Percentiles rank a stretch among this genome's conserved stretches.
phyloP scores from a whole-genome alignment of 2,329 filamentous ascomycete species.

The Meredithiella fracta region DNA sequence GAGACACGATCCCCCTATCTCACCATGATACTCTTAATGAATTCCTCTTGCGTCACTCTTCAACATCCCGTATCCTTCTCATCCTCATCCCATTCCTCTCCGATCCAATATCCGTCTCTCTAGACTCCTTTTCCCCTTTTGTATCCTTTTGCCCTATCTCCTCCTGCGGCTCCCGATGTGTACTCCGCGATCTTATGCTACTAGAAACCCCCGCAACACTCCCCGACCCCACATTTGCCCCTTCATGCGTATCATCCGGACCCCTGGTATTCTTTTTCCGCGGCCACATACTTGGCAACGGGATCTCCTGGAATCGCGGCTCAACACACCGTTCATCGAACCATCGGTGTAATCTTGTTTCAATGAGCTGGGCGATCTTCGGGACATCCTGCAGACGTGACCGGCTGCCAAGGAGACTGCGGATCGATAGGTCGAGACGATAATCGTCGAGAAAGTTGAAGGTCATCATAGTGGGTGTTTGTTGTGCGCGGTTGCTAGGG shows the following conservation, averaged over 20 bases:
- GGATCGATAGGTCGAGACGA: conserved; percentile 64
- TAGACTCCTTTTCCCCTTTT: conserved; percentile 34
- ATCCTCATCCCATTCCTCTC: conserved; percentile 22
- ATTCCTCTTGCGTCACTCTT: conserved; percentile 15
- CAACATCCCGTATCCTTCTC: conserved; percentile 23
- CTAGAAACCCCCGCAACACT: conserved; percentile 27
- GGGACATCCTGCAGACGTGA: conserved; percentile 70
- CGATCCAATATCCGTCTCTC: conserved; percentile 16
- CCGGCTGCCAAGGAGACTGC: conserved; percentile 64
- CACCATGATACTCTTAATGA: not conserved
- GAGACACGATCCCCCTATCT: not conserved
- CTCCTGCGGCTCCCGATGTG: conserved; percentile 2
- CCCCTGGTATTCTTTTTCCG: conserved; percentile 69
- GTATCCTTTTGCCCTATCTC: conserved; percentile 20
- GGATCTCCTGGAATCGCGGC: conserved; percentile 74
- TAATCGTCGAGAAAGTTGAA: conserved; percentile 92
- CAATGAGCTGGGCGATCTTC: conserved; percentile 73
- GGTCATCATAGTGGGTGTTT: conserved; percentile 71
- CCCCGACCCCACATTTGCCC: conserved; percentile 28
- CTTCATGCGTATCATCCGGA: conserved; percentile 37
- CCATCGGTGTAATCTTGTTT: conserved; percentile 66
- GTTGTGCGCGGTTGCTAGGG: conserved; percentile 51
- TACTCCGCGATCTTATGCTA: conserved; percentile 22
- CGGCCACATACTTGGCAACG: conserved; percentile 68
- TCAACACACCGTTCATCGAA: conserved; percentile 78